A percentile compares a stretch with the other conserved stretches of the same genome.
Evolutionary conservation across 2,329 filamentous ascomycete species (phyloP).

Genomic region (Fusarium dimerum): DNA sequence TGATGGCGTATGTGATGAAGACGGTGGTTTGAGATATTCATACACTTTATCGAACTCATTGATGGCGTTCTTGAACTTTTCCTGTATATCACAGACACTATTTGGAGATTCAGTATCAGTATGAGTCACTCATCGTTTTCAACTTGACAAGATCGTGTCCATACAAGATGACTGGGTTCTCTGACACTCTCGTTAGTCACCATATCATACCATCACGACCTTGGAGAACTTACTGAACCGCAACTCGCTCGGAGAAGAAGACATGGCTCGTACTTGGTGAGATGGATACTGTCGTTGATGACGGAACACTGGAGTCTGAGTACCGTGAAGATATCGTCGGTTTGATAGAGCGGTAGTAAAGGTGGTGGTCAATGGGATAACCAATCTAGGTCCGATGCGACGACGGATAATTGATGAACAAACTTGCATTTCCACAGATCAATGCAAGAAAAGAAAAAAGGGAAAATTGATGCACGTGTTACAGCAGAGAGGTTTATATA

Average conservation of each 20-base stretch:
- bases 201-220: not conserved
- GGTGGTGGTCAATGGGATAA: not conserved
- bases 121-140: not conserved
- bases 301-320: not conserved
- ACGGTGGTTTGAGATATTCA: slow-evolving; percentile 20
- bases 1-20: slow-evolving; percentile 1
- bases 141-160: slow-evolving; percentile 9
- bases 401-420: slow-evolving; percentile 11
- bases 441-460: not conserved
- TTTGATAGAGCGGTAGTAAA: not conserved
- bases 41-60: slow-evolving; percentile 83
- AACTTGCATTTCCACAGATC: slow-evolving; percentile 9
- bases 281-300: not conserved
- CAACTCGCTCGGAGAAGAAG: slow-evolving; percentile 21
- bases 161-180: slow-evolving; percentile 53
- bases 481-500: too few species aligned
- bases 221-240: slow-evolving; percentile 36
- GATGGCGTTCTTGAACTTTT: slow-evolving; percentile 84
- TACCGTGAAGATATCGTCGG: not conserved
- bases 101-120: not conserved
- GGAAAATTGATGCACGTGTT: not conserved
- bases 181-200: slow-evolving; percentile 32
- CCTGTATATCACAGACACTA: slow-evolving; percentile 93
- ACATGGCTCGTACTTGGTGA: not conserved
- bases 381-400: slow-evolving; percentile 1